Conservation (phyloP, 1,284 basidiomycete species). For the Athelia sp. region DNA sequence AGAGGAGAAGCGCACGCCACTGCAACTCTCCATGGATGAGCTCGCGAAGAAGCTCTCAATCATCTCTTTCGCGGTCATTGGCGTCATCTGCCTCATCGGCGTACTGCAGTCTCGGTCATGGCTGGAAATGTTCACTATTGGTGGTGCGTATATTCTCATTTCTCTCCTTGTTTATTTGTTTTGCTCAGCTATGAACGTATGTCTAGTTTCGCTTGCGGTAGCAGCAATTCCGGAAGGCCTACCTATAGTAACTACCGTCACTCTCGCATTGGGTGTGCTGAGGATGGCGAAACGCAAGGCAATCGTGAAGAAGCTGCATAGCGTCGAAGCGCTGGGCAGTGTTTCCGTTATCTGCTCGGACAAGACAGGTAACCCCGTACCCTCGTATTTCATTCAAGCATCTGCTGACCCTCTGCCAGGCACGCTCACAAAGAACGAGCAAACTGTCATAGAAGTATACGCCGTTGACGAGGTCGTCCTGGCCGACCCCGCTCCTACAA, state of each 20-base stretch:
- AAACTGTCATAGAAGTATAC: slow-evolving; percentile 89
- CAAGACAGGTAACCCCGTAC: slow-evolving; percentile 82
- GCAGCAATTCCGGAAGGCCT: slow-evolving; percentile 97
- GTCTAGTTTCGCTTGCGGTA: slow-evolving; percentile 87
- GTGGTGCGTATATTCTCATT: slow-evolving; percentile 51
- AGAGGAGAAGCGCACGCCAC: slow-evolving; percentile 88
- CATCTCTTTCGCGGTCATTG: slow-evolving; percentile 90
- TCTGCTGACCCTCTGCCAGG: slow-evolving; percentile 38
- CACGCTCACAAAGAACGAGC: slow-evolving; percentile 95
- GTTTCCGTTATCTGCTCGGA: slow-evolving; percentile 97
- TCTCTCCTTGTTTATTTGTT: slow-evolving; percentile 1
- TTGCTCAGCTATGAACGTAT: not conserved
- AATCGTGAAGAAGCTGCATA: slow-evolving; percentile 95
- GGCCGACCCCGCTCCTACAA: slow-evolving; percentile 45
- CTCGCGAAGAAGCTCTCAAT: slow-evolving; percentile 90
- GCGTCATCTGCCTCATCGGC: slow-evolving; percentile 89
- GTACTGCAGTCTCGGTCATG: slow-evolving; percentile 84
- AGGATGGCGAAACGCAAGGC: slow-evolving; percentile 93
- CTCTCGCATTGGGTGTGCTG: slow-evolving; percentile 90
- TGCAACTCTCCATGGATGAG: slow-evolving; percentile 96
- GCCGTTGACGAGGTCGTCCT: slow-evolving; percentile 78
- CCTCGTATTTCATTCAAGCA: not conserved
- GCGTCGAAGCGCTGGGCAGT: slow-evolving; percentile 90
- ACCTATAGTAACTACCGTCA: slow-evolving; percentile 96
- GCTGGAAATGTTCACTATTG: slow-evolving; percentile 99